Evolutionary conservation across 768 basidiomycete genomes (phyloP).

Genomic region (Flagelloscypha sp.): DNA sequence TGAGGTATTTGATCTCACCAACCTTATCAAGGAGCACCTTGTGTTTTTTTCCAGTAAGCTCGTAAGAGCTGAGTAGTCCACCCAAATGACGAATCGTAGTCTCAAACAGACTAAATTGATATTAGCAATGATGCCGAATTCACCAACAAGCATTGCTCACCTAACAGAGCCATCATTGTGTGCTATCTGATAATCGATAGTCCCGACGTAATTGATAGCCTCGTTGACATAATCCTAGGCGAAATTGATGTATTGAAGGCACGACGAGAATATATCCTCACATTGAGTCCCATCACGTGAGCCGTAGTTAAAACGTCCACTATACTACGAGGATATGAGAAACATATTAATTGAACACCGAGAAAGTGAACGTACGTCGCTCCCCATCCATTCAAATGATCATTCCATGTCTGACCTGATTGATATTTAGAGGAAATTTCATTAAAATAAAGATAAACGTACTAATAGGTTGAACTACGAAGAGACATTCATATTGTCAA

Average conservation of each 20-base stretch:
- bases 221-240: slow-evolving; percentile 37
- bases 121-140: too few relatives aligned
- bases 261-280: too few relatives aligned
- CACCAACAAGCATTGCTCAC: too few relatives aligned
- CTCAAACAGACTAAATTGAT: slow-evolving; percentile 74
- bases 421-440: too few relatives aligned
- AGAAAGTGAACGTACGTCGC: too few relatives aligned
- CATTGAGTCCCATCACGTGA: slow-evolving; percentile 35
- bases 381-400: too few relatives aligned
- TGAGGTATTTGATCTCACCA: slow-evolving; percentile 45
- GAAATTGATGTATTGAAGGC: too few relatives aligned
- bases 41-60: slow-evolving; percentile 49
- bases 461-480: too few relatives aligned
- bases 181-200: slow-evolving; percentile 34
- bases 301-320: too few relatives aligned
- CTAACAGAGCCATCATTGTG: slow-evolving; percentile 27
- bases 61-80: slow-evolving; percentile 60
- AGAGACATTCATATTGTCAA: too few relatives aligned
- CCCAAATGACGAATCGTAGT: slow-evolving; percentile 69
- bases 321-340: slow-evolving; percentile 9
- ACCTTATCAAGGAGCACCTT: slow-evolving; percentile 52
- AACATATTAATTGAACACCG: background rate
- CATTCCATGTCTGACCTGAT: too few relatives aligned
- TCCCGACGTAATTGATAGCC: slow-evolving; percentile 28
- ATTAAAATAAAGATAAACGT: too few relatives aligned